phyloP scores from a whole-genome alignment of 2,329 filamentous ascomycete genomes.

The Paraconiothyrium brasiliense region DNA sequence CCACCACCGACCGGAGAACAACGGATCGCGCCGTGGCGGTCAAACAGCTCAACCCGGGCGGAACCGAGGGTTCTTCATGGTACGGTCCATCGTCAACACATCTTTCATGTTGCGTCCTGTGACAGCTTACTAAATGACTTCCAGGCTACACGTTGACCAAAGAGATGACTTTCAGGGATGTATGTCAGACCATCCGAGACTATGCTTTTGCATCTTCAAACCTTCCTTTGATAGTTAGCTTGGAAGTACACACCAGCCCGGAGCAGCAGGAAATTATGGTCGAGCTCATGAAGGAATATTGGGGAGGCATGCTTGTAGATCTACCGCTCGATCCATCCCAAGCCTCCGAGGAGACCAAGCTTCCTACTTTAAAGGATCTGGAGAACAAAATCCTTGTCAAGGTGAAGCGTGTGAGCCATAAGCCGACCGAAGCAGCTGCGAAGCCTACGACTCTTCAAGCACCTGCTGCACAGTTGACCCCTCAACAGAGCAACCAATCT shows the following conservation, averaged over 20 bases:
- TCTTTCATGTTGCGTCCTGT: background rate
- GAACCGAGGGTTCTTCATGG: constrained; percentile 88
- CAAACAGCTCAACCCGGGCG: constrained; percentile 42
- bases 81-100: constrained; percentile 14
- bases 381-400: constrained; percentile 76
- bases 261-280: constrained; percentile 94
- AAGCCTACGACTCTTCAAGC: constrained; percentile 43
- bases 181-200: constrained; percentile 81
- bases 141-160: constrained; percentile 78
- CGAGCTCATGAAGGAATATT: constrained; percentile 89
- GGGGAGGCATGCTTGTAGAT: constrained; percentile 79
- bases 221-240: constrained; percentile 86
- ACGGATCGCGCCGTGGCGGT: constrained; percentile 42
- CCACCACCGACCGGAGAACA: constrained; percentile 24
- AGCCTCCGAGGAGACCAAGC: constrained; percentile 65
- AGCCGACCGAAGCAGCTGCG: constrained; percentile 37
- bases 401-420: constrained; percentile 56
- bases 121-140: constrained; percentile 5
- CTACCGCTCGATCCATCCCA: constrained; percentile 51
- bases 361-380: constrained; percentile 71
- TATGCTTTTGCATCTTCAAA: constrained; percentile 78
- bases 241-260: constrained; percentile 86
- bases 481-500: constrained; percentile 35
- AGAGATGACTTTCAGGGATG: constrained; percentile 85
- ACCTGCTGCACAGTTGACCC: constrained; percentile 35